phyloP scores from a whole-genome alignment of 1,284 basidiomycete genomes.

The Leccinum laetum region DNA sequence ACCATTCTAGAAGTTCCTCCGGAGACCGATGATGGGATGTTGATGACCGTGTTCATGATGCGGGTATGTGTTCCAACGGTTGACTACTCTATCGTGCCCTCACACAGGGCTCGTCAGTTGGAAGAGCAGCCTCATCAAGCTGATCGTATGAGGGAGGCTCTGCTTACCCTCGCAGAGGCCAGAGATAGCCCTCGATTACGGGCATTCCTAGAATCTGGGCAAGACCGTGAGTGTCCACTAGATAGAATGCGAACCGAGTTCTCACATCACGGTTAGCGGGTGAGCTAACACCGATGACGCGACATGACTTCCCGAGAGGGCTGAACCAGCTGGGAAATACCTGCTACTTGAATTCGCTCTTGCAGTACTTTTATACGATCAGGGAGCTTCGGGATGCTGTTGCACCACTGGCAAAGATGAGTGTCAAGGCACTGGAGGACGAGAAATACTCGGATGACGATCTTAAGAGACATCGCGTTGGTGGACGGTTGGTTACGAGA shows the following conservation, averaged over 20 bases:
- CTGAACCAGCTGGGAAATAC: conserved; percentile 94
- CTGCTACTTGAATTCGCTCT: conserved; percentile 83
- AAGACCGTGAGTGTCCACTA: conserved; percentile 59
- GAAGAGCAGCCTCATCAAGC: conserved; percentile 61
- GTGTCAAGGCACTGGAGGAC: conserved; percentile 57
- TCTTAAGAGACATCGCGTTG: conserved; percentile 80
- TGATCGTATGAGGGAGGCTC: conserved; percentile 65
- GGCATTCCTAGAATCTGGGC: conserved; percentile 63
- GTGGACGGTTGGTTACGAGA: conserved; percentile 79
- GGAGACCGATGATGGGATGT: no score
- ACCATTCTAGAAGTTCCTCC: no score
- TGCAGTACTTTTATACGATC: conserved; percentile 94
- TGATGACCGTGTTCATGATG: no score
- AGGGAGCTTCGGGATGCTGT: conserved; percentile 82
- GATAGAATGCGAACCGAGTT: neutral
- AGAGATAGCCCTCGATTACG: conserved; percentile 73
- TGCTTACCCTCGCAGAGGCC: conserved; percentile 68
- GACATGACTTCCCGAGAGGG: conserved; percentile 77
- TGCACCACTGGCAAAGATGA: conserved; percentile 53
- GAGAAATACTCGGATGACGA: conserved; percentile 78
- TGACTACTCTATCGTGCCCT: no score
- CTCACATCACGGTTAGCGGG: conserved; percentile 51
- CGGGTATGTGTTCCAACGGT: no score
- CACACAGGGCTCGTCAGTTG: no score
- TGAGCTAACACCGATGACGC: conserved; percentile 32